Conservation (phyloP, 2,329 filamentous ascomycete genomes). For the Huntiella bhutanensis region DNA sequence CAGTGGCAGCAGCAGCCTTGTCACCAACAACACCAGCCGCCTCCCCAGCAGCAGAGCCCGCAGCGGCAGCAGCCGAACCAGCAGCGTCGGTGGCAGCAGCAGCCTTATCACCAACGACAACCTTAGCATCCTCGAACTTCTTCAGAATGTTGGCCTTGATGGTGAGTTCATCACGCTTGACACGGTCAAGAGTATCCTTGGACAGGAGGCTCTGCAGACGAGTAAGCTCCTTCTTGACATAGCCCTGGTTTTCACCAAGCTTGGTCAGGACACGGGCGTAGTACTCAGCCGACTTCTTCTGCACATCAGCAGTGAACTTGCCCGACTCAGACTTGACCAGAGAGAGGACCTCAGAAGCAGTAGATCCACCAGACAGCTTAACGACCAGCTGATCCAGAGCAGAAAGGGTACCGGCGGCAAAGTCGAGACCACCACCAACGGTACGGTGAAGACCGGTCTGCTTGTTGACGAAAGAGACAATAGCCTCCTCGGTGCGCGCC, state of each 20-base stretch:
- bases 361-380: constrained; percentile 47
- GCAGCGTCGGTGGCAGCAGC: constrained; percentile 3
- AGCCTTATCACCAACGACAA: constrained; percentile 5
- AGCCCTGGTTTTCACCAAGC: constrained; percentile 56
- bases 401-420: constrained; percentile 63
- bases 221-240: constrained; percentile 67
- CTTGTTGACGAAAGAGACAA: constrained; percentile 70
- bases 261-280: constrained; percentile 85
- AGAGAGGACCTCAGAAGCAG: constrained; percentile 36
- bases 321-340: constrained; percentile 56
- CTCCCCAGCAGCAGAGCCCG: neutral
- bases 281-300: constrained; percentile 75
- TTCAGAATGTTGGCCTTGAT: constrained; percentile 75
- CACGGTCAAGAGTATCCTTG: constrained; percentile 68
- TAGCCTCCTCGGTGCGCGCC: constrained; percentile 54
- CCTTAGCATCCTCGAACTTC: constrained; percentile 45
- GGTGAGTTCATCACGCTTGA: constrained; percentile 77
- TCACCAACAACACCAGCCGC: neutral
- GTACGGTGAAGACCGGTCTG: constrained; percentile 76
- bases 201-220: constrained; percentile 61
- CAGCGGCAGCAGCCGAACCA: constrained; percentile 1
- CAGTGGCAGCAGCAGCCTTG: neutral
- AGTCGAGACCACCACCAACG: constrained; percentile 61
- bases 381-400: constrained; percentile 57
- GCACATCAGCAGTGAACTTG: constrained; percentile 39